Percentiles rank a stretch among this genome's conserved stretches.
Evolutionary conservation across 768 basidiomycete species (phyloP).

Genomic region (Cubamyces sp.): DNA sequence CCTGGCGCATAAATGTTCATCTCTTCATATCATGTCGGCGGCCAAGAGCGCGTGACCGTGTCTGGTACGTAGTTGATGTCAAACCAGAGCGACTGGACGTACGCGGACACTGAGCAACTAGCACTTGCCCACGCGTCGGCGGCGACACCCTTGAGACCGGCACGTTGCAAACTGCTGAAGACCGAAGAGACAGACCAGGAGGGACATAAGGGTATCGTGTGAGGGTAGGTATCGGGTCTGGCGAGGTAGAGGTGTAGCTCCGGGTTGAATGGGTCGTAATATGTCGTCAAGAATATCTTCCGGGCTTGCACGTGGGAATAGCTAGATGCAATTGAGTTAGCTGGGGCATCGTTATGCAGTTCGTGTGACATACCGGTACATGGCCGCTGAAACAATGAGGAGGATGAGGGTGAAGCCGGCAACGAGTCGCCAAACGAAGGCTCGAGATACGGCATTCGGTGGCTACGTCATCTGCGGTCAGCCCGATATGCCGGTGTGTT

Average conservation of each 20-base stretch:
- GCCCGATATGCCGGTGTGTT: background rate
- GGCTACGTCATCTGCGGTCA: background rate
- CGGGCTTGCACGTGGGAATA: conserved; percentile 50
- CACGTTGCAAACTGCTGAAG: conserved; percentile 42
- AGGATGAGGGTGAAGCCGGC: conserved; percentile 47
- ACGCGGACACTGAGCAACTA: conserved; percentile 39
- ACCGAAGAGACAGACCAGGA: conserved; percentile 43
- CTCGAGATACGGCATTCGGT: conserved; percentile 23
- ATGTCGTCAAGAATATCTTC: conserved; percentile 69
- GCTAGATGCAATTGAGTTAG: conserved; percentile 37
- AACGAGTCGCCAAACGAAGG: conserved; percentile 34
- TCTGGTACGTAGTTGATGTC: conserved; percentile 37
- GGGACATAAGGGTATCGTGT: conserved; percentile 40
- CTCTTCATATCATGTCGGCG: conserved; percentile 24
- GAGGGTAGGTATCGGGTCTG: conserved; percentile 46
- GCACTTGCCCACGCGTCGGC: conserved; percentile 45
- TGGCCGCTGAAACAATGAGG: conserved; percentile 47
- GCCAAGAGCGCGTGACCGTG: conserved; percentile 12
- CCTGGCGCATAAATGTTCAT: background rate
- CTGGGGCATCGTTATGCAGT: background rate
- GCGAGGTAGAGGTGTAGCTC: conserved; percentile 59
- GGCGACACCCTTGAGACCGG: conserved; percentile 45
- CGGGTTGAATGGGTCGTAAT: conserved; percentile 79
- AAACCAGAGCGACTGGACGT: conserved; percentile 43
- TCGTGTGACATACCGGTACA: conserved; percentile 58